phyloP scores from a whole-genome alignment of 1,284 basidiomycete species.

The Polyporus tsugae region DNA sequence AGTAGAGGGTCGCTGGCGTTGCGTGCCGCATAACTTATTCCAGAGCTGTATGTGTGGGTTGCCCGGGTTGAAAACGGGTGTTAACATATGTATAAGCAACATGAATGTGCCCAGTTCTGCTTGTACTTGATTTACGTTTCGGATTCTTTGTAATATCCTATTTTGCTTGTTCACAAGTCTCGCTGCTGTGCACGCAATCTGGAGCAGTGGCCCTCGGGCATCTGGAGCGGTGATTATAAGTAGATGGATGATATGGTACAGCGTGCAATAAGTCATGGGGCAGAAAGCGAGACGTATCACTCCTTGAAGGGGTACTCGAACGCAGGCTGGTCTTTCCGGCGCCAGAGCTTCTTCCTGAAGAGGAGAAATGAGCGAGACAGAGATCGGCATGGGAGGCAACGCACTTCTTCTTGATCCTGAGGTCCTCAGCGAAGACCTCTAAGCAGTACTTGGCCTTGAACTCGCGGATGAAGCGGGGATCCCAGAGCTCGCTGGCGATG shows the following conservation, averaged over 20 bases:
- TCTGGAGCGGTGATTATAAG: slow-evolving; percentile 27
- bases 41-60: not conserved
- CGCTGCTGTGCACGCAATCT: not conserved
- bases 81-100: not conserved
- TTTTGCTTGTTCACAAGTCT: not conserved
- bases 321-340: slow-evolving; percentile 86
- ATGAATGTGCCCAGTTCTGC: not conserved
- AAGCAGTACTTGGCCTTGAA: slow-evolving; percentile 90
- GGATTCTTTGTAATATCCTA: slow-evolving; percentile 7
- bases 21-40: slow-evolving; percentile 22
- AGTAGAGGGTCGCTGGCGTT: slow-evolving; percentile 18
- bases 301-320: slow-evolving; percentile 90
- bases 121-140: not conserved
- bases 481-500: slow-evolving; percentile 97
- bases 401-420: slow-evolving; percentile 88
- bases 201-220: not conserved
- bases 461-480: slow-evolving; percentile 90
- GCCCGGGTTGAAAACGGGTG: not conserved
- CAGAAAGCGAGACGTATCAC: slow-evolving; percentile 13
- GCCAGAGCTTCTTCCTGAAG: slow-evolving; percentile 88
- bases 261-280: not conserved
- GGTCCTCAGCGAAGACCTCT: slow-evolving; percentile 88
- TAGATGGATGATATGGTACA: slow-evolving; percentile 17
- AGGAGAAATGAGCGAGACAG: slow-evolving; percentile 21
- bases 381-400: slow-evolving; percentile 40